Evolutionary conservation across 164 flowering plant genomes (phyloP), one percentile per base, ranked within the genome.

Genomic region (Tetrastigma voinierianum): DNA sequence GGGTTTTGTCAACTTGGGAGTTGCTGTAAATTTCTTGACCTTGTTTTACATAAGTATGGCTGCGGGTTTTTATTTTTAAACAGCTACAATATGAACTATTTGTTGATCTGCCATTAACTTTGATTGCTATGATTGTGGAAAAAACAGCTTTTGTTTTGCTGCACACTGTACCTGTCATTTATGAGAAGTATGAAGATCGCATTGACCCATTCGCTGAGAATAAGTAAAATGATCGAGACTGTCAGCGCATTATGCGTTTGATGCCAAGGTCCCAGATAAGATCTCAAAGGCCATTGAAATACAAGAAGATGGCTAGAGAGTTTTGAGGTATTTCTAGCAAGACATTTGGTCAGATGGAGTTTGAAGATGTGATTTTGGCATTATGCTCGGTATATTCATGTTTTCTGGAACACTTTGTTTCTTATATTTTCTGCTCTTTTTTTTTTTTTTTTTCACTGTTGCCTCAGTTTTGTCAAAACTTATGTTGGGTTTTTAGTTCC

Each of bases 141-240:
- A 19, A 62, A 70, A 72, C 90, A 88, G 93, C 63, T 16, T 84
- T 90, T 58, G 87, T 90, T n/a, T 55, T 85, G 77, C 76, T 90
- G 66, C 84, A 82, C 77, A 86, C 93, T 0, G 82, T 90, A 51
- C 96, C 96, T 6, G 82, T 88, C 17, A 54, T 87, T 16, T 90
- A 90, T 46, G 96, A 90, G 77, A 90, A 88, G 74, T 81, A 84
- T n/a, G 93, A 86, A 62, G 87, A 88, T 73, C 72, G 85, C 73
- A 66, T 90, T 23, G 96, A 90, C 59, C 67, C 86, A 4, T 71
- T 73, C 14, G 86, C 87, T 1, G 91, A 90, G 80, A 90, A 87
- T n/a, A n/a, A 75, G 91, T 89, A 21, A 56, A 67, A 67, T 61
- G 74, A 60, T 85, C 64, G 86, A 83, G 77, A 88, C n/a, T n/a